Conservation (phyloP, 257 asterid species). For the Mentha longifolia region DNA sequence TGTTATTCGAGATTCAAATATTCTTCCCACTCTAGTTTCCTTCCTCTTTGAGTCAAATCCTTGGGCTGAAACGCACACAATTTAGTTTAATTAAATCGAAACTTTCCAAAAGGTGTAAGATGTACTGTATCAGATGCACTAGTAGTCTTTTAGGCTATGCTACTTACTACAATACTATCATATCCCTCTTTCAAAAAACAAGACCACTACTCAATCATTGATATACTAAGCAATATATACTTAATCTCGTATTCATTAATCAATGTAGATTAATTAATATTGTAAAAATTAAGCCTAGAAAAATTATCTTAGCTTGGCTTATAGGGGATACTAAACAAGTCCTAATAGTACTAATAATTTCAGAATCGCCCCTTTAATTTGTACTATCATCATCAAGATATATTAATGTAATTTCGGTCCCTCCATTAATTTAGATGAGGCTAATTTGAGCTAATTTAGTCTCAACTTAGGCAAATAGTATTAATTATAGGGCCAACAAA, state of each 20-base stretch:
- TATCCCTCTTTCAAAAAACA: slow-evolving; percentile 22
- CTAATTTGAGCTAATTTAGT: slow-evolving; percentile 27
- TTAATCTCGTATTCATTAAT: background rate
- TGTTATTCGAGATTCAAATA: background rate
- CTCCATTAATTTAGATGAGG: slow-evolving; percentile 13
- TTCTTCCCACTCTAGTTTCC: background rate
- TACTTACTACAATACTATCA: background rate
- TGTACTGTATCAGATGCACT: background rate
- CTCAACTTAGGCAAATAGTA: slow-evolving; percentile 13
- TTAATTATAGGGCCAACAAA: background rate
- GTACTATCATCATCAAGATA: background rate
- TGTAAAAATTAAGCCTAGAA: no score
- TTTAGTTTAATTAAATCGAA: background rate
- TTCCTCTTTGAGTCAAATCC: slow-evolving; percentile 27
- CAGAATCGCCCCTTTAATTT: no score
- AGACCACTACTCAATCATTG: slow-evolving; percentile 16
- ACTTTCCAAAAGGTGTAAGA: slow-evolving; percentile 25
- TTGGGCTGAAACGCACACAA: slow-evolving; percentile 28
- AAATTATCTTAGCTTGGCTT: no score
- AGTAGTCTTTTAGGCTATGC: background rate
- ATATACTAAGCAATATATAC: background rate
- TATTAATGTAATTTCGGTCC: slow-evolving; percentile 28
- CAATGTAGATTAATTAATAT: no score
- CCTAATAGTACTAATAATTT: no score
- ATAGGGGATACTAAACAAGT: no score